These are phyloP conservation scores for Novymonas esmeraldas DNA, from an alignment of 208 protist genomes.

Conservation along the genomic window DNA sequence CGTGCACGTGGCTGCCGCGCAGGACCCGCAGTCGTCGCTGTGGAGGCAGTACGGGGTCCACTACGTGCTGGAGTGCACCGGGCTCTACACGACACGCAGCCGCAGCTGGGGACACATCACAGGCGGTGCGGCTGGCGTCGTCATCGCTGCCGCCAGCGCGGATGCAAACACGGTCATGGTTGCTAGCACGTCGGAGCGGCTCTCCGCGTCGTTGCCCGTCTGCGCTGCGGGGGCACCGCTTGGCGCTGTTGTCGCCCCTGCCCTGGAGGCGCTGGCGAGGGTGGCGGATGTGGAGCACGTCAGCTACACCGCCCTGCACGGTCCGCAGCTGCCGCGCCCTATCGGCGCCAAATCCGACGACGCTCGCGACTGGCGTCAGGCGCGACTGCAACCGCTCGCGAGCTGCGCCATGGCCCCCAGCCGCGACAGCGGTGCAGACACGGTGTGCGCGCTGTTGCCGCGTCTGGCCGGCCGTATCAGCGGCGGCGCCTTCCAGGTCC, in stretches of 20 bases:
- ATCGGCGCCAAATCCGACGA: slow-evolving; percentile 94
- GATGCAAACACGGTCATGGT: slow-evolving; percentile 96
- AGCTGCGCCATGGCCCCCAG: slow-evolving; percentile 95
- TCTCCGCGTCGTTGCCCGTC: slow-evolving; percentile 68
- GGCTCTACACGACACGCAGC: slow-evolving; percentile 95
- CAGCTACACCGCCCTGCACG: slow-evolving; percentile 99
- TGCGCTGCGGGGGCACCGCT: slow-evolving; percentile 98
- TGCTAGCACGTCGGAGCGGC: slow-evolving; percentile 94
- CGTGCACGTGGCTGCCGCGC: slow-evolving; percentile 35
- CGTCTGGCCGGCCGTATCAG: slow-evolving; percentile 58
- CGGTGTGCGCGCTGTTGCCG: slow-evolving; percentile 94
- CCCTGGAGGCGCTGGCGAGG: slow-evolving; percentile 95
- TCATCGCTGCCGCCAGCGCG: slow-evolving; percentile 97
- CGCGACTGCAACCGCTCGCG: slow-evolving; percentile 61
- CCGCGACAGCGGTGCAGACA: slow-evolving; percentile 96
- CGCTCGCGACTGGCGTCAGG: slow-evolving; percentile 96
- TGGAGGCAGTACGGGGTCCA: slow-evolving; percentile 92
- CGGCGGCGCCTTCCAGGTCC: slow-evolving; percentile 98
- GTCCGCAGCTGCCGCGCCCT: slow-evolving; percentile 93
- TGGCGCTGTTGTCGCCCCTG: slow-evolving; percentile 98
- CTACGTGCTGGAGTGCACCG: slow-evolving; percentile 98
- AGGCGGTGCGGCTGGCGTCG: slow-evolving; percentile 95
- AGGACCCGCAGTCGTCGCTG: slow-evolving; percentile 88
- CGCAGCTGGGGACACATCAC: slow-evolving; percentile 91
- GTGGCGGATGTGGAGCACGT: slow-evolving; percentile 94